Conservation (phyloP, 257 asterid genomes). For the Fraxinus pennsylvanica region DNA sequence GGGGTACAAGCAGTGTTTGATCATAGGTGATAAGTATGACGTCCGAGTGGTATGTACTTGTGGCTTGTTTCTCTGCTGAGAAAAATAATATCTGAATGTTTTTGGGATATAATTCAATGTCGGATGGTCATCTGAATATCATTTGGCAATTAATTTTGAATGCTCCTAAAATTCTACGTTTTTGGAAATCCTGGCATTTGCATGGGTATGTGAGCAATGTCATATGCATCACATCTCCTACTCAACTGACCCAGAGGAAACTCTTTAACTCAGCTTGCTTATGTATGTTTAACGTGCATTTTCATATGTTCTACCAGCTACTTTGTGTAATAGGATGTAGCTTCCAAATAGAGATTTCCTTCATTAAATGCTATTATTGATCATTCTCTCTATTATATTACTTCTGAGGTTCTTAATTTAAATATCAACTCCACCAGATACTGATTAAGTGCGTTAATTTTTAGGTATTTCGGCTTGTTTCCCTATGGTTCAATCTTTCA, state of each 20-base stretch:
- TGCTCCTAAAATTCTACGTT: slow-evolving; percentile 1
- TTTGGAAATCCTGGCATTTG: slow-evolving; percentile 14
- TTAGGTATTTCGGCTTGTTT: slow-evolving; percentile 96
- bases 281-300: slow-evolving; percentile 10
- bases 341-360: slow-evolving; percentile 18
- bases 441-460: slow-evolving; percentile 26
- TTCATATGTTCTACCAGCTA: slow-evolving; percentile 5
- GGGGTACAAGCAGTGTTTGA: slow-evolving; percentile 85
- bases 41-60: slow-evolving; percentile 76
- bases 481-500: slow-evolving; percentile 92
- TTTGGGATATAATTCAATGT: neutral
- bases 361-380: neutral
- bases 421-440: slow-evolving; percentile 9
- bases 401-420: slow-evolving; percentile 1
- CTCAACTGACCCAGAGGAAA: slow-evolving; percentile 7
- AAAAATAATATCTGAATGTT: slow-evolving; percentile 4
- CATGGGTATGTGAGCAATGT: neutral
- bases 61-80: slow-evolving; percentile 17
- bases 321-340: neutral
- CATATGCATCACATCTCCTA: slow-evolving; percentile 15
- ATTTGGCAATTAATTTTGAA: neutral
- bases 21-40: slow-evolving; percentile 91
- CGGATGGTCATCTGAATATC: neutral
- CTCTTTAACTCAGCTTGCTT: neutral
- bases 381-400: slow-evolving; percentile 11